Evolutionary conservation across 495 filamentous ascomycete species (phyloP), one percentile per base, ranked within the genome.

Genomic region (Xylaria intraflava): DNA sequence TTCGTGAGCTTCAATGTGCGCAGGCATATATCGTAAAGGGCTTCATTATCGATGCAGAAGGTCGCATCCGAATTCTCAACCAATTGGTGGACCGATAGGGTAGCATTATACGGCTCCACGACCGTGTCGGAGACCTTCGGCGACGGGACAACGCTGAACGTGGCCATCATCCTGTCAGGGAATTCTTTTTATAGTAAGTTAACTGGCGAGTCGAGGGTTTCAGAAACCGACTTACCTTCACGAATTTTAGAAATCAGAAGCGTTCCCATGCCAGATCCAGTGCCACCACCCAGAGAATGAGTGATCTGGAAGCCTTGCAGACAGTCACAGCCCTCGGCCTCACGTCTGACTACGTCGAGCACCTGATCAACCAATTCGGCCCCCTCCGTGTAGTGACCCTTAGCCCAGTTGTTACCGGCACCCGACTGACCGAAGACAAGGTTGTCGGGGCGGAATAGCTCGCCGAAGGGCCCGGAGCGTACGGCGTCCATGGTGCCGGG

Each of bases 1-100:
- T 91, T 86, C 71, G 84, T 82, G 66, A 96, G 89, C 85, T 96
- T 96, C 56, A 96, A 84, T 57, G 91, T 96, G 66, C 91, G 84
- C 87, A 95, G 92, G 87, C 91, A 96, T 68, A 96, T 96, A 73
- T 96, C 91, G 78, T 96, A 96, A 64, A 96, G 83, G 73, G 91
- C 91, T 85, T 96, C 91, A 78, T 96, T 96, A 72, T 96, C 91
- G 72, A 96, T 96, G 82, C 91, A 96, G 86, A 96, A 96, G 71
- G 91, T 96, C 86, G 95, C 90, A 71, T 96, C 91, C 50, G 91
- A 95, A 84, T 96, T 94, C 84, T 96, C 91, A 67, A 96, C 91
- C 54, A 96, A 84, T 80, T 96, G 91, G 79, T 96, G 91, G 52
- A 96, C 80, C 65, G 91, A 96, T 49, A 96, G 86, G 64, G 91